Conservation (phyloP, 2,329 filamentous ascomycete species). For the Botrytis paeoniae region DNA sequence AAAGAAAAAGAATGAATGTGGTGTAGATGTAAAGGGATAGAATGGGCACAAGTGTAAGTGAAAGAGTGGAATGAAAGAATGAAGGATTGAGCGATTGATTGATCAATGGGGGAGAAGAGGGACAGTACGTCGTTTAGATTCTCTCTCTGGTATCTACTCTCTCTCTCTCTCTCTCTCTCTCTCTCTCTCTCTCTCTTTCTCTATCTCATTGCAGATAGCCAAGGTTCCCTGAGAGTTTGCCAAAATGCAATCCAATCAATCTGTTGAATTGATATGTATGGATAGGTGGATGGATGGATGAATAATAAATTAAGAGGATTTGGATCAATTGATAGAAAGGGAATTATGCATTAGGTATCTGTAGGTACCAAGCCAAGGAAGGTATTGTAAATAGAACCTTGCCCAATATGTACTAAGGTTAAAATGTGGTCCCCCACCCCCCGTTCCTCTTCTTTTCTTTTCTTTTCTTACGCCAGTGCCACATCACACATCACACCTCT, state of each 20-base stretch:
- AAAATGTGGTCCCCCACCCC: not conserved
- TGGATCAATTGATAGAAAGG: slow-evolving; percentile 7
- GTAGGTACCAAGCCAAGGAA: not conserved
- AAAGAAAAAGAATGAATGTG: slow-evolving; percentile 3
- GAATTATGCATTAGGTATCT: slow-evolving; percentile 4
- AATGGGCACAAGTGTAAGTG: not conserved
- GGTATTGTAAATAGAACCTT: not conserved
- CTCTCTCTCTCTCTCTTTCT: not conserved
- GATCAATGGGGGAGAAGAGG: not conserved
- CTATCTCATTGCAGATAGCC: slow-evolving; percentile 5
- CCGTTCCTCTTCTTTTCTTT: not conserved
- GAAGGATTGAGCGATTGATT: not conserved
- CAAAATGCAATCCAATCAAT: slow-evolving; percentile 6
- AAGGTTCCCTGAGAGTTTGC: not conserved
- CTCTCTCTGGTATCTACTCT: too few species aligned
- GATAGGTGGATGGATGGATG: not conserved
- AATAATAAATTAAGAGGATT: not conserved
- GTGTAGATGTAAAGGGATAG: not conserved
- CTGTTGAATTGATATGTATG: not conserved
- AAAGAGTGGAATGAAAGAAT: not conserved
- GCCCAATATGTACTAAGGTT: not conserved
- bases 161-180: not conserved
- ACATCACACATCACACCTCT: not conserved
- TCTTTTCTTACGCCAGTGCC: not conserved
- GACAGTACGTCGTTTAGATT: not conserved